Conservation (phyloP, 768 basidiomycete species). For the Amanita phalloides region DNA sequence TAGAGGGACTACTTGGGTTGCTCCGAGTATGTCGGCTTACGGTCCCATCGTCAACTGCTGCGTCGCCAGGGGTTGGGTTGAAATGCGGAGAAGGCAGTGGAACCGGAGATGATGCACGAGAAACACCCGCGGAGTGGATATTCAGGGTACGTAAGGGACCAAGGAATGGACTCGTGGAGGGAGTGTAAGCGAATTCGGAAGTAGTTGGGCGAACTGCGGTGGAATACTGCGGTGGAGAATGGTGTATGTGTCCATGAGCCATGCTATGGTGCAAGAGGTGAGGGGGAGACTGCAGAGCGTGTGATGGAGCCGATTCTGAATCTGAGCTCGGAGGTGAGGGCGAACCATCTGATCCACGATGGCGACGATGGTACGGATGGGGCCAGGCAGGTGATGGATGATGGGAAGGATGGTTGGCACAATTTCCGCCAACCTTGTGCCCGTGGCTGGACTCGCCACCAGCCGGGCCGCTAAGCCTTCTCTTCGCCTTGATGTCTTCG, state of each 20-base stretch:
- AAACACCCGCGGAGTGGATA: constrained; percentile 59
- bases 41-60: constrained; percentile 8
- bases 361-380: constrained; percentile 34
- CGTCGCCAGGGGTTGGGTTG: constrained; percentile 11
- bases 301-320: constrained; percentile 36
- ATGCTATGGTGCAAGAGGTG: constrained; percentile 19
- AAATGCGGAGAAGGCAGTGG: constrained; percentile 42
- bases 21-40: constrained; percentile 3
- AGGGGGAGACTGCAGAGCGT: constrained; percentile 22
- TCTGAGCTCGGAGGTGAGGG: constrained; percentile 66
- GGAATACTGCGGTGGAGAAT: constrained; percentile 21
- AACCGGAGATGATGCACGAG: constrained; percentile 65
- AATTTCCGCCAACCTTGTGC: constrained; percentile 2
- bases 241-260: constrained; percentile 10
- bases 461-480: constrained; percentile 44
- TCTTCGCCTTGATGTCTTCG: constrained; percentile 17
- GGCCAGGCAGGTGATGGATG: constrained; percentile 15
- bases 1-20: constrained; percentile 9
- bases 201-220: constrained; percentile 18
- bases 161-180: constrained; percentile 72
- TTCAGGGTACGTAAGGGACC: constrained; percentile 68
- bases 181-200: constrained; percentile 39
- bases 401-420: constrained; percentile 18
- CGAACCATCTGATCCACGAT: constrained; percentile 40
- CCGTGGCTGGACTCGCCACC: constrained; percentile 15